phyloP scores from a whole-genome alignment of 2,329 filamentous ascomycete species.

The Hypoxylon sp. region DNA sequence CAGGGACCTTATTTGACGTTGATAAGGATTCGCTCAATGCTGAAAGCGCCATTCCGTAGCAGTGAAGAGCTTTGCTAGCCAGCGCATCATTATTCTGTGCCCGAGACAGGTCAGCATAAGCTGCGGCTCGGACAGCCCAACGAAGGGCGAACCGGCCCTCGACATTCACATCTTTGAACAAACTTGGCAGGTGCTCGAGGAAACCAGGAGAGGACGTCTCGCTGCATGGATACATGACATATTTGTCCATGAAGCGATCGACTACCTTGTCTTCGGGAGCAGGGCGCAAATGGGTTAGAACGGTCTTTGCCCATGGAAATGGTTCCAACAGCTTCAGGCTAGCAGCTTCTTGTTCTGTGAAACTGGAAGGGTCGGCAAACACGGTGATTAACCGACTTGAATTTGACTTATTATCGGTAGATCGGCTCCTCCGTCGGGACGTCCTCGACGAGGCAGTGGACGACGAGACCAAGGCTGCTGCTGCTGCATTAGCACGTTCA shows the following conservation, averaged over 20 bases:
- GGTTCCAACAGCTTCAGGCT: conserved; percentile 1
- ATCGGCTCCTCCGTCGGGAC: conserved; percentile 27
- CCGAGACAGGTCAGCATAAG: conserved; percentile 55
- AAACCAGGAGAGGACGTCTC: conserved; percentile 57
- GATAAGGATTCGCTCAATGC: conserved; percentile 55
- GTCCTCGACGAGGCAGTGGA: background rate
- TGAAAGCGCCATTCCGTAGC: conserved; percentile 56
- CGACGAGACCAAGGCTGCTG: background rate
- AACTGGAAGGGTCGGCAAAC: conserved; percentile 19
- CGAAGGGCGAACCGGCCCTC: conserved; percentile 57
- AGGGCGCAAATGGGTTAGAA: conserved; percentile 14
- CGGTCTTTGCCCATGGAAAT: conserved; percentile 23
- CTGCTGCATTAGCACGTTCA: conserved; percentile 8
- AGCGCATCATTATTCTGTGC: conserved; percentile 45
- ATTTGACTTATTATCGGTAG: conserved; percentile 7
- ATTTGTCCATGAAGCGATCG: conserved; percentile 57
- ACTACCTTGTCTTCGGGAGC: conserved; percentile 53
- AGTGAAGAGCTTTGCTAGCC: conserved; percentile 52
- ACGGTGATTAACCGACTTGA: background rate
- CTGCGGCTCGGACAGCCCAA: conserved; percentile 57
- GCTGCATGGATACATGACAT: conserved; percentile 57
- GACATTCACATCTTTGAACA: conserved; percentile 59
- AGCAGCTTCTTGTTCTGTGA: conserved; percentile 21
- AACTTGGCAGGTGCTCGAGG: conserved; percentile 54
- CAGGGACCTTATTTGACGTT: conserved; percentile 53